Evolutionary conservation across 441 rosid species (phyloP).

Genomic region (Arabidopsis hybrid): DNA sequence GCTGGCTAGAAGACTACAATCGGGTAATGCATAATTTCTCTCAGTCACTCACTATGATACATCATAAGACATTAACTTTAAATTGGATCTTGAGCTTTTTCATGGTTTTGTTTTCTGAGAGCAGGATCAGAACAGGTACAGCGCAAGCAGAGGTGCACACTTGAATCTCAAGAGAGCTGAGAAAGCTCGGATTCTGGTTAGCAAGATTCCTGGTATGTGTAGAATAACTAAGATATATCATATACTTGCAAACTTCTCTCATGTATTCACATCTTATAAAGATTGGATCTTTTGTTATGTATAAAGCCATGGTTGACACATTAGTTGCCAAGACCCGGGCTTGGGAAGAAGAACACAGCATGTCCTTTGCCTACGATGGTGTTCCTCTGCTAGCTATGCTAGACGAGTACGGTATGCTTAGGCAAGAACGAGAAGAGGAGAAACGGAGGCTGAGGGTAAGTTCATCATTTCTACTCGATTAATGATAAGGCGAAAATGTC

Average conservation of each 20-base stretch:
- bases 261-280: constrained; percentile 18
- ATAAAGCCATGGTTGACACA: constrained; percentile 79
- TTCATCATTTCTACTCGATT: background rate
- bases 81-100: constrained; percentile 20
- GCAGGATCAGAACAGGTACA: constrained; percentile 98
- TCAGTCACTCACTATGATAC: constrained; percentile 3
- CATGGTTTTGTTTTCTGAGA: constrained; percentile 39
- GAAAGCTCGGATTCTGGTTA: constrained; percentile 89
- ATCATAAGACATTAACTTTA: constrained; percentile 2
- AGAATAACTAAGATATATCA: constrained; percentile 8
- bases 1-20: constrained; percentile 98
- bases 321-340: constrained; percentile 80
- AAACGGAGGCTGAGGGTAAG: constrained; percentile 80
- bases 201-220: constrained; percentile 89
- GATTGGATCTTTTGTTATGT: constrained; percentile 24
- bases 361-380: constrained; percentile 81
- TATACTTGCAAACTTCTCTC: constrained; percentile 6
- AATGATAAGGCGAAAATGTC: background rate
- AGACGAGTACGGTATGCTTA: constrained; percentile 96
- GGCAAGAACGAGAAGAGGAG: constrained; percentile 98
- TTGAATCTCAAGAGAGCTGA: constrained; percentile 98
- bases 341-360: constrained; percentile 88
- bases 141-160: constrained; percentile 97
- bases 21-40: constrained; percentile 56
- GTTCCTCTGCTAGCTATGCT: constrained; percentile 96